These are phyloP conservation scores for Nemania sp. DNA, from an alignment of 2,329 filamentous ascomycete species.

Conservation along the genomic window DNA sequence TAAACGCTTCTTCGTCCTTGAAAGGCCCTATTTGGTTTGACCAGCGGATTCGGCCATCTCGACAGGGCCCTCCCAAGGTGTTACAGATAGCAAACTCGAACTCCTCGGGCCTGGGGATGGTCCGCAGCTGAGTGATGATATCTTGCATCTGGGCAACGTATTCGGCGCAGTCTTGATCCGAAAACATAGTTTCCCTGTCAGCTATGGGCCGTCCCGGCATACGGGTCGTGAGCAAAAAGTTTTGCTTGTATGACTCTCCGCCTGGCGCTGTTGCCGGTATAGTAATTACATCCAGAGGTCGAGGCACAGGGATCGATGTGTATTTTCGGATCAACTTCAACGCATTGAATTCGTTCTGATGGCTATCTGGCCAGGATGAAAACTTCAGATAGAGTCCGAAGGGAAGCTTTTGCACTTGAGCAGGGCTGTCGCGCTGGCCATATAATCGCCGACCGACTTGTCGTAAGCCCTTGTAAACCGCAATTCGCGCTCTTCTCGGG, in stretches of 20 bases:
- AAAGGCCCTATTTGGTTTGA: constrained; percentile 36
- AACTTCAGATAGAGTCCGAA: constrained; percentile 43
- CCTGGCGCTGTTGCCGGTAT: constrained; percentile 13
- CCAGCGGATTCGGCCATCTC: constrained; percentile 37
- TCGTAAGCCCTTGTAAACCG: constrained; percentile 28
- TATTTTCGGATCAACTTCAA: constrained; percentile 33
- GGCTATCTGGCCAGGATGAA: constrained; percentile 13
- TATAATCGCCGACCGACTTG: constrained; percentile 31
- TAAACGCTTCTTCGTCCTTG: constrained; percentile 40
- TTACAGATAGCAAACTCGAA: constrained; percentile 37
- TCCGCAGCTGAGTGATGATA: constrained; percentile 37
- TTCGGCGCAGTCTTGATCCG: constrained; percentile 36
- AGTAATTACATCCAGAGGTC: constrained; percentile 34
- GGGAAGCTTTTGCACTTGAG: constrained; percentile 35
- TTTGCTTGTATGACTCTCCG: not conserved
- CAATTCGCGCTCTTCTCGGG: constrained; percentile 25
- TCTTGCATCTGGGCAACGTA: constrained; percentile 31
- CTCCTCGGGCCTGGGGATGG: constrained; percentile 30
- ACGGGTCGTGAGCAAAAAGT: constrained; percentile 30
- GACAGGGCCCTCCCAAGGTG: constrained; percentile 35
- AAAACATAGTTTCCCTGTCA: constrained; percentile 19
- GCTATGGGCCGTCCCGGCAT: constrained; percentile 22
- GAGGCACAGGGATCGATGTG: constrained; percentile 37
- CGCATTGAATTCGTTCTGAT: constrained; percentile 39
- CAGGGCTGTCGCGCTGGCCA: constrained; percentile 11